Evolutionary conservation across 164 flowering plant genomes (phyloP), one percentile per base, ranked within the genome.

Genomic region (Cinnamomum chago): DNA sequence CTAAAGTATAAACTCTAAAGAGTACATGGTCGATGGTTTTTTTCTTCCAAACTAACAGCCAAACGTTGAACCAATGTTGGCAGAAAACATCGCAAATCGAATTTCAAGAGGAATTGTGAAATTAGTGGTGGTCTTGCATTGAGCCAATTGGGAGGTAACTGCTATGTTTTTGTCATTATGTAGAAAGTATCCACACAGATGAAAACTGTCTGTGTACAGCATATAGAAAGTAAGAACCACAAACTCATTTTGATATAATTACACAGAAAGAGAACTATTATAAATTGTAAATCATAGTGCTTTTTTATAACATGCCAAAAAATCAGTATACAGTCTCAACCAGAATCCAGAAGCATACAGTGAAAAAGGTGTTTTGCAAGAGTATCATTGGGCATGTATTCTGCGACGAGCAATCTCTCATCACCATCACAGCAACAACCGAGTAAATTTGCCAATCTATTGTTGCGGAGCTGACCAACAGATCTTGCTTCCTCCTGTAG

Each of bases 401-500:
- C 97, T 71, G 96, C 90, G 72, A 94, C 93, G 62, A 94, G 92
- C 75, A 94, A 77, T 75, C 98, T 90, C 76, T 94, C 97, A 71
- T 92, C 93, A 64, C 91, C 96, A 81, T 94, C 96, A 81, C 86
- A 88, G 81, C 98, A 94, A 76, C 92, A 91, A 65, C 98, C 98
- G 69, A 94, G 88, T 75, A 94, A 81, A 85, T 94, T 94, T 47
- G 88, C 96, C 84, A 92, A 80, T 80, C 97, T 87, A 40, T 81
- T 79, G 80, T 87, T 90, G 67, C 96, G 86, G 27, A 94, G 91
- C 84, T 87, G 93, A 75, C 98, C 97, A 82, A 94, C 98, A 51
- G 92, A 79, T 78, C 85, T 90, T 75, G 98, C 96, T 84, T 94
- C 98, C 66, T 92, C 98, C 98, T 94, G 74, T 47, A 77, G 47